phyloP scores from a whole-genome alignment of 495 filamentous ascomycete genomes.

The Lepraria neglecta region DNA sequence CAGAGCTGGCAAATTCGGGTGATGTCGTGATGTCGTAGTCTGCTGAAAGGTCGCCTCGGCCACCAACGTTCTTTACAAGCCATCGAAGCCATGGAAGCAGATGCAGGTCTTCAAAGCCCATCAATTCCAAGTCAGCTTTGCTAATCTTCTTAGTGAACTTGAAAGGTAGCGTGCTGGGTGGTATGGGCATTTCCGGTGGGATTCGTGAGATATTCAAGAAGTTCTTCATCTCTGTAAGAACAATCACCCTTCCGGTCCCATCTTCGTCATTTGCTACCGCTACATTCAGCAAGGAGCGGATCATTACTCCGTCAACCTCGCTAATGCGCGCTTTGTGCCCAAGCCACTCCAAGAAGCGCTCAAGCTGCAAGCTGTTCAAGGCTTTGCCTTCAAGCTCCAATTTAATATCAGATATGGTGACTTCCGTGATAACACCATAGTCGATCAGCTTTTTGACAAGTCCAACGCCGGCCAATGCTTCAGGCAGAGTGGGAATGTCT shows the following conservation, averaged over 20 bases:
- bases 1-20: constrained; percentile 65
- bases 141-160: constrained; percentile 59
- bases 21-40: constrained; percentile 61
- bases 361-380: constrained; percentile 63
- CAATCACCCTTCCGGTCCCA: constrained; percentile 58
- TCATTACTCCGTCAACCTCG: constrained; percentile 58
- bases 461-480: constrained; percentile 57
- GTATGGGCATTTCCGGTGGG: constrained; percentile 73
- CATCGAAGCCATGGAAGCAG: constrained; percentile 78
- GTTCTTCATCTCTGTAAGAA: constrained; percentile 64
- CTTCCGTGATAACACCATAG: constrained; percentile 72
- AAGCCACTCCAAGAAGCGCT: constrained; percentile 76
- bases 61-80: constrained; percentile 57
- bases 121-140: constrained; percentile 58
- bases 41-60: constrained; percentile 37
- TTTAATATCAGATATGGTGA: constrained; percentile 80
- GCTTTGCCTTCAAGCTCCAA: constrained; percentile 71
- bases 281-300: constrained; percentile 63
- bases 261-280: constrained; percentile 72
- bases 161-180: constrained; percentile 77
- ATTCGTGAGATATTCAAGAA: constrained; percentile 71
- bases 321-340: constrained; percentile 57
- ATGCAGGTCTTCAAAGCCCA: constrained; percentile 78
- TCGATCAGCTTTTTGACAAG: constrained; percentile 74
- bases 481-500: constrained; percentile 79